Evolutionary conservation across 2,329 filamentous ascomycete species (phyloP), one percentile per base, ranked within the genome.

Genomic region (Akanthomyces dipterigenus): DNA sequence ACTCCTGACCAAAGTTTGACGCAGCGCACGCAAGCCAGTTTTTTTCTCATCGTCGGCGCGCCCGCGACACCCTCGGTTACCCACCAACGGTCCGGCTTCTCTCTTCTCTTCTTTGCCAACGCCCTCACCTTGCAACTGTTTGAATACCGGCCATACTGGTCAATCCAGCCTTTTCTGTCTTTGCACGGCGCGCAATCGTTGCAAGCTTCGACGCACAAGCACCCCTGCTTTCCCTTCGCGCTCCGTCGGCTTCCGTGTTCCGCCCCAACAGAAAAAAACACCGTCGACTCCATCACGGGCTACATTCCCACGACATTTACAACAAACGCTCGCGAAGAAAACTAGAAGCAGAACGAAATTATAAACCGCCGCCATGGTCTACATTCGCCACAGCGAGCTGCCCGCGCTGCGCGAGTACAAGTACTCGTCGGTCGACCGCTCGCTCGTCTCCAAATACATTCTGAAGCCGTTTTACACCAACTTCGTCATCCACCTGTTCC

Each of bases 391-490:
- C 77, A 87, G 93, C 71, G 88, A 91, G 77, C 88, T 99, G 65
- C 87, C 89, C 43, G 91, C 90, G 73, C 86, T 99, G 69, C 90
- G 90, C 76, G 84, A 93, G 76, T 99, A 99, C 86, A 95, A 96
- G 77, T 99, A 99, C 82, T 91, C 89, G 45, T 85, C 86, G 62
- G 90, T 98, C 70, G 95, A 99, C 77, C 90, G 90, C 75, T 96
- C 92, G 63, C 80, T 97, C 64, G 82, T 91, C 45, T 97, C 93
- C 66, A 90, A 88, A 75, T 98, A 97, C 79, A 85, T 99, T 66
- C 80, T 99, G 70, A 98, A 99, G 82, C 95, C 95, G 8, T 99
- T 98, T 78, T 99, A 98, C 81, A 96, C 87, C 71, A 88, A 96
- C 77, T 82, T 95, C 67, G 93, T 96, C 70, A 96, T 99, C 79